Evolutionary conservation across 805 yeast species (phyloP), one percentile per base, ranked within the genome.

Genomic region (Starmerella bombicola): DNA sequence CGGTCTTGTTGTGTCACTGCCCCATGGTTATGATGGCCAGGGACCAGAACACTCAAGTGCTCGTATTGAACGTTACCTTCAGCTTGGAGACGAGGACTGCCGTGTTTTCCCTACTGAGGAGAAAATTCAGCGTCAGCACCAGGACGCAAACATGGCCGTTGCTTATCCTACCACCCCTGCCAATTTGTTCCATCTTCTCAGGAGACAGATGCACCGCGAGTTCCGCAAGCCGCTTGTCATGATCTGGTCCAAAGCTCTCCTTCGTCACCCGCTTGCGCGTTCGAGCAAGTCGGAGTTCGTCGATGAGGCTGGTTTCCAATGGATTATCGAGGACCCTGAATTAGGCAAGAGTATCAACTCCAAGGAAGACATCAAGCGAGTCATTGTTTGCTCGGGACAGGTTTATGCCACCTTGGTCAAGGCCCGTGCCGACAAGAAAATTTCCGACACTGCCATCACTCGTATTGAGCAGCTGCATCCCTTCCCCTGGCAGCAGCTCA

Each of bases 1-100:
- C 12, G 99, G 99, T 62, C 61, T 91, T 45, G 94, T 91, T 29
- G 67, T 91, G 54, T 83, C 96, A 3, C 73, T 91, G 65, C 99
- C 99, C 43, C 99, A 91, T 63, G 99, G 99, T 69, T 91, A 86
- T 64, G 99, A 91, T 63, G 99, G 99, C 53, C 98, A 91, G 70
- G 99, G 99, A 58, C 97, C 99, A 52, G 99, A 91, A 70, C 99
- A 91, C 68, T 91, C 98, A 21, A 82, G 95, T 42, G 97, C 94
- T 57, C 80, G 97, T 73, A 66, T 91, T 41, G 99, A 91, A 70
- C 79, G 99, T 70, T 91, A 85, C 69, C 72, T 91, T 65, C 95
- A 83, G 69, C 67, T 91, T 60, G 80, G 95, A 59, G 86, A 86
- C 62, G 99, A 91, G 69, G 98, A 91, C 64, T 84, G 83, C 57